Conservation (phyloP, 441 rosid species). For the Adansonia rubrostipa region DNA sequence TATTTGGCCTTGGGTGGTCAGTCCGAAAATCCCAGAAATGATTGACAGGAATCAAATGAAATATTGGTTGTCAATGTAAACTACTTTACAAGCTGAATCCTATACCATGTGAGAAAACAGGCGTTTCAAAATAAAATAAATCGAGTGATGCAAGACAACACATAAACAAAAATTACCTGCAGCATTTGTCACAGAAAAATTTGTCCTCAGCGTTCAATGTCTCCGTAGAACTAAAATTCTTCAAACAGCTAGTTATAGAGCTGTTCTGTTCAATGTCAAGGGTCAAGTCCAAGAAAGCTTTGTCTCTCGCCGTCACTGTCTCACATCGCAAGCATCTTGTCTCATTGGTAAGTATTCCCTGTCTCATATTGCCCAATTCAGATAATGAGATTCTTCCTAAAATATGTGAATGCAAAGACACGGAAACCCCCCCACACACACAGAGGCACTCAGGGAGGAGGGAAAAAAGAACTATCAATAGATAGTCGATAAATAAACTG, state of each 20-base stretch:
- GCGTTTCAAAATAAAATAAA: background rate
- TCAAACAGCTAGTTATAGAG: conserved; percentile 94
- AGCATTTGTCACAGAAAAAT: conserved; percentile 96
- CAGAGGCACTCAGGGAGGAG: background rate
- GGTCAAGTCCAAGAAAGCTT: conserved; percentile 89
- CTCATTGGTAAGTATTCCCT: conserved; percentile 97
- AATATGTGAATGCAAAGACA: background rate
- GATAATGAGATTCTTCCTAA: conserved; percentile 31
- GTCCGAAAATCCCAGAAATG: conserved; percentile 7
- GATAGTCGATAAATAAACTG: background rate
- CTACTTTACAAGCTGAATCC: conserved; percentile 9
- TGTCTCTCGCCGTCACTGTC: conserved; percentile 95
- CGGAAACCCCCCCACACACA: background rate
- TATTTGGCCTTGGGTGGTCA: background rate
- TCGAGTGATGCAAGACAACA: conserved; percentile 15
- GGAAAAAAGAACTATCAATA: background rate
- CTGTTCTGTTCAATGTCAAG: conserved; percentile 97
- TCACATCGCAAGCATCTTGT: conserved; percentile 91
- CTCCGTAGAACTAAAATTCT: conserved; percentile 95
- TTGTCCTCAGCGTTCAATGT: conserved; percentile 95
- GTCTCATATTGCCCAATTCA: conserved; percentile 33
- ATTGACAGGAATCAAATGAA: background rate
- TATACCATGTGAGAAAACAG: conserved; percentile 1
- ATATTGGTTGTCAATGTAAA: background rate
- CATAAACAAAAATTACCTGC: conserved; percentile 61